phyloP scores from a whole-genome alignment of 352 stramenopile genomes.

The Phytophthora europaea region DNA sequence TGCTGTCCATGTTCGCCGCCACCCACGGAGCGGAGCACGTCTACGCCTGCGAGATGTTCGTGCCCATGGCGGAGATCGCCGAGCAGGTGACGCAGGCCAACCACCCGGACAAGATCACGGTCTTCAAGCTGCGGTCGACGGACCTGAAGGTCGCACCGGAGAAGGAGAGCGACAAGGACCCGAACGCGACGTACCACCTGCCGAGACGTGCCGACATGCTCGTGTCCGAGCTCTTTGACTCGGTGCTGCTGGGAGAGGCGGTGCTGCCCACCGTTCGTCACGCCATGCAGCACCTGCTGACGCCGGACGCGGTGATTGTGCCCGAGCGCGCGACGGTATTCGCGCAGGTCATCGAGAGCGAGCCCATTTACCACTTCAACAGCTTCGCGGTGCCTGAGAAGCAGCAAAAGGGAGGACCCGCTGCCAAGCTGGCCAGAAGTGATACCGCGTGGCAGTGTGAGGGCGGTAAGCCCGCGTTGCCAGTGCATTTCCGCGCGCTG shows the following conservation, averaged over 20 bases:
- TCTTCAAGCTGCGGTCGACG: slow-evolving; percentile 81
- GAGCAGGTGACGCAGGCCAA: slow-evolving; percentile 75
- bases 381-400: slow-evolving; percentile 51
- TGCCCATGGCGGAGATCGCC: slow-evolving; percentile 86
- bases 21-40: slow-evolving; percentile 89
- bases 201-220: slow-evolving; percentile 88
- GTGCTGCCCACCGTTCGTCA: slow-evolving; percentile 89
- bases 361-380: slow-evolving; percentile 77
- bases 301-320: slow-evolving; percentile 67
- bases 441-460: slow-evolving; percentile 66
- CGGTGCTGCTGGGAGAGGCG: slow-evolving; percentile 90
- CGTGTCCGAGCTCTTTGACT: slow-evolving; percentile 95
- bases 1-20: slow-evolving; percentile 92
- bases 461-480: slow-evolving; percentile 69
- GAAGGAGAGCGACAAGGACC: slow-evolving; percentile 15
- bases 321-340: slow-evolving; percentile 76
- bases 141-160: slow-evolving; percentile 57
- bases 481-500: slow-evolving; percentile 68
- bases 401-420: slow-evolving; percentile 17
- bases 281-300: slow-evolving; percentile 73
- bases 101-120: slow-evolving; percentile 77
- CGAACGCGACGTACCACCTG: slow-evolving; percentile 47
- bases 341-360: slow-evolving; percentile 76
- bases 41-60: slow-evolving; percentile 94
- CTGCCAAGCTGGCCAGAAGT: slow-evolving; percentile 57